phyloP scores from a whole-genome alignment of 306 rosid species.

The Cucurbita maxima region DNA sequence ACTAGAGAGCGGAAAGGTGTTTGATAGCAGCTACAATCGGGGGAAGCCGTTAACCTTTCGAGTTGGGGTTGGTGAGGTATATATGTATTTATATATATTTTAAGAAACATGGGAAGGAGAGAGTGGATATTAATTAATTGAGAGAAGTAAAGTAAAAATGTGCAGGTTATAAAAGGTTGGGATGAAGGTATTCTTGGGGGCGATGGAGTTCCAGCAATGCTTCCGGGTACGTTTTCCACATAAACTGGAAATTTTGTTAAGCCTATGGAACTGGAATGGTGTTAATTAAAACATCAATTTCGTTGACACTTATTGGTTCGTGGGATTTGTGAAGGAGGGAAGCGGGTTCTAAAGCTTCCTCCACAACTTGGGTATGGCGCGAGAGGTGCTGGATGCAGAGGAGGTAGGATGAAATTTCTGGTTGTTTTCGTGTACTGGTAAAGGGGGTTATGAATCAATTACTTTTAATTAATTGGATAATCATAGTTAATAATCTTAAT shows the following conservation, averaged over 20 bases:
- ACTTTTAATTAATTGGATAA: background rate
- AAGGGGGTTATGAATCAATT: no score
- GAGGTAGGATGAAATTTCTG: constrained; percentile 29
- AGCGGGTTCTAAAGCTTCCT: constrained; percentile 73
- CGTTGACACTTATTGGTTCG: no score
- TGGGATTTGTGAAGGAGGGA: constrained; percentile 42
- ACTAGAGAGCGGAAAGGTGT: constrained; percentile 78
- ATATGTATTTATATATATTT: background rate
- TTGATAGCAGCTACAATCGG: constrained; percentile 88
- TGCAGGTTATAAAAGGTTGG: constrained; percentile 95
- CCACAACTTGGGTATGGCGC: constrained; percentile 79
- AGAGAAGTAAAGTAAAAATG: background rate
- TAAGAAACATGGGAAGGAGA: background rate
- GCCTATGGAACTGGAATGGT: background rate
- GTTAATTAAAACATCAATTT: background rate
- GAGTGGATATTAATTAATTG: background rate
- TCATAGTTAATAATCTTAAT: background rate
- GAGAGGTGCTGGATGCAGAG: constrained; percentile 92
- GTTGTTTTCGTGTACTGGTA: no score
- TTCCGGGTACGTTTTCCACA: constrained; percentile 39
- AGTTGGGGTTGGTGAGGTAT: constrained; percentile 90
- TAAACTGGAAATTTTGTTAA: background rate
- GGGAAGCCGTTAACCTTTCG: constrained; percentile 83
- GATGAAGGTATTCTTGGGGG: constrained; percentile 86
- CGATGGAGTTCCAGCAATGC: constrained; percentile 94